Conservation (phyloP, 148 eudicot species). For the Chenopodium quinoa region DNA sequence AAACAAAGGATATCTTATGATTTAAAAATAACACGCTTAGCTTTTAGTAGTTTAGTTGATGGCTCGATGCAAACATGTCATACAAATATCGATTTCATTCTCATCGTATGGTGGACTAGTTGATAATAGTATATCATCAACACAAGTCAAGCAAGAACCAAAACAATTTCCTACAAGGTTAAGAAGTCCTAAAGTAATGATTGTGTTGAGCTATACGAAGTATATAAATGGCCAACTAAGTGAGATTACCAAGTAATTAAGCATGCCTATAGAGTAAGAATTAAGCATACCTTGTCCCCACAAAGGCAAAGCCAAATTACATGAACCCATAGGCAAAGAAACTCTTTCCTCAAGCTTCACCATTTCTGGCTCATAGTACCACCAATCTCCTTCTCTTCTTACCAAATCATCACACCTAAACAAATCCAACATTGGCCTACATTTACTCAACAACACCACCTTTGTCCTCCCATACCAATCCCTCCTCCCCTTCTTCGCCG, state of each 20-base stretch:
- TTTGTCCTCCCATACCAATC: conserved; percentile 52
- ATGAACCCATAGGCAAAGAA: conserved; percentile 75
- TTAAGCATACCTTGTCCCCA: conserved; percentile 73
- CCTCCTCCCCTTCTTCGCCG: conserved; percentile 53
- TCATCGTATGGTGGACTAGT: too few species aligned
- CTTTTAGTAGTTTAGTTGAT: too few species aligned
- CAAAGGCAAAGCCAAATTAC: conserved; percentile 72
- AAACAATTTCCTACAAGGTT: too few species aligned
- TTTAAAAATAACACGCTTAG: too few species aligned
- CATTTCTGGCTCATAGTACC: conserved; percentile 57
- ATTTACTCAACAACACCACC: conserved; percentile 69
- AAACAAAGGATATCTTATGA: too few species aligned
- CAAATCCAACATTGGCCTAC: conserved; percentile 90
- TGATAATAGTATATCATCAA: too few species aligned
- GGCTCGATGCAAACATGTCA: too few species aligned
- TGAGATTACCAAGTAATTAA: background rate
- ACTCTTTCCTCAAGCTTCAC: conserved; percentile 61
- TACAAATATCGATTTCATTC: too few species aligned
- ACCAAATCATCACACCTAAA: conserved; percentile 79
- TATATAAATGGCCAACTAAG: too few species aligned
- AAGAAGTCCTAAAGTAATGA: too few species aligned
- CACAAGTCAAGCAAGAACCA: too few species aligned
- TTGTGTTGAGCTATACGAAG: too few species aligned
- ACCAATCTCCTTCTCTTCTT: conserved; percentile 78
- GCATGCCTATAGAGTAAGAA: background rate